A percentile compares a stretch with the other conserved stretches of the same genome.
Evolutionary conservation across 2,329 filamentous ascomycete species (phyloP).

Genomic region (Aspergillus fischeri): DNA sequence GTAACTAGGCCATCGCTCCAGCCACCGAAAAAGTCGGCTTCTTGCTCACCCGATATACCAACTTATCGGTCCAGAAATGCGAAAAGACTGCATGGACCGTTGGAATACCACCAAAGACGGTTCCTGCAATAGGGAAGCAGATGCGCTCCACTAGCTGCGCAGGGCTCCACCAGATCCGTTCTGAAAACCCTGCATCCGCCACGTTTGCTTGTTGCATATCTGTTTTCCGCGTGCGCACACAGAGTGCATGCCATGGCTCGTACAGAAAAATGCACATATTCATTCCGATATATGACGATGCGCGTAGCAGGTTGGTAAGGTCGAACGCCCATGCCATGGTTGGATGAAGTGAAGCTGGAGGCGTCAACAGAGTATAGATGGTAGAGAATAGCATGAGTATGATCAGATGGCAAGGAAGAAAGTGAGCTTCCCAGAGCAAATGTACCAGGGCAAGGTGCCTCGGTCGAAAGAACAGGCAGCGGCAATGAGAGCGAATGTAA

Average conservation of each 20-base stretch:
- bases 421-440: slow-evolving; percentile 70
- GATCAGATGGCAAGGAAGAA: slow-evolving; percentile 64
- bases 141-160: slow-evolving; percentile 60
- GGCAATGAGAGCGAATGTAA: slow-evolving; percentile 5
- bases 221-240: slow-evolving; percentile 56
- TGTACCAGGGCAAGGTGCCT: slow-evolving; percentile 58
- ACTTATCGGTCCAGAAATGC: slow-evolving; percentile 65
- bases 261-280: slow-evolving; percentile 63
- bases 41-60: slow-evolving; percentile 69
- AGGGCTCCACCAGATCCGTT: slow-evolving; percentile 53
- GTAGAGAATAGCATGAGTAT: slow-evolving; percentile 61
- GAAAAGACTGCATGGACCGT: slow-evolving; percentile 63
- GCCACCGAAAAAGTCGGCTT: slow-evolving; percentile 47
- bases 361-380: slow-evolving; percentile 55
- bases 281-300: slow-evolving; percentile 59
- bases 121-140: slow-evolving; percentile 63
- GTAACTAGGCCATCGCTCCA: background rate
- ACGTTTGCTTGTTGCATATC: slow-evolving; percentile 66
- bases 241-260: slow-evolving; percentile 62
- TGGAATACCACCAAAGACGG: slow-evolving; percentile 64
- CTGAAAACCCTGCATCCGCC: slow-evolving; percentile 58
- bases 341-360: slow-evolving; percentile 48
- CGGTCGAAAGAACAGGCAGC: slow-evolving; percentile 13
- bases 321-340: slow-evolving; percentile 57
- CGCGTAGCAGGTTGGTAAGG: slow-evolving; percentile 57